Percentiles rank a stretch among this genome's conserved stretches.
Conservation (phyloP, 2,329 filamentous ascomycete species). For the Aspergillus aculeatus region DNA sequence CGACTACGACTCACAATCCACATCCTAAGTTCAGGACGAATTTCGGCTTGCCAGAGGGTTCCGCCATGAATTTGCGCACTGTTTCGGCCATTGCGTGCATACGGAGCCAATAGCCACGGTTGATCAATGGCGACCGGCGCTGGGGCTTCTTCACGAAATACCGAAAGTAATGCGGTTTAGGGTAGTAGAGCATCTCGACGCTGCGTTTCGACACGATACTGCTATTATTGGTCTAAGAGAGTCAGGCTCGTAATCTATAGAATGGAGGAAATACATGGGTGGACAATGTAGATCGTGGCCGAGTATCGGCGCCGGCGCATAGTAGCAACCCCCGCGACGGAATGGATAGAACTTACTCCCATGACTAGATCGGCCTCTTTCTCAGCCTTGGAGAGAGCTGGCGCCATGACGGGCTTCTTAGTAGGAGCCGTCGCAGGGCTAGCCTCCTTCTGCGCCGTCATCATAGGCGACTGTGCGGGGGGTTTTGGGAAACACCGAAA, state of each 20-base stretch:
- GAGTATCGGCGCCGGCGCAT: constrained; percentile 4
- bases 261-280: background rate
- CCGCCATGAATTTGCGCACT: constrained; percentile 70
- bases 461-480: background rate
- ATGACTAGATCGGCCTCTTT: constrained; percentile 55
- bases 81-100: constrained; percentile 77
- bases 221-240: constrained; percentile 74
- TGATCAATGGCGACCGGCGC: constrained; percentile 81
- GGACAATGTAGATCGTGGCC: constrained; percentile 1
- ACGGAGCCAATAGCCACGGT: constrained; percentile 83
- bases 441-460: constrained; percentile 1
- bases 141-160: constrained; percentile 85
- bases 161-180: constrained; percentile 79
- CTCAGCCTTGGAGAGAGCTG: constrained; percentile 30
- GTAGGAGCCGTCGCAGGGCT: constrained; percentile 14
- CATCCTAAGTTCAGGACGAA: constrained; percentile 82
- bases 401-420: constrained; percentile 22
- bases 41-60: constrained; percentile 58
- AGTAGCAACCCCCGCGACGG: background rate
- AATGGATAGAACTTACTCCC: constrained; percentile 43
- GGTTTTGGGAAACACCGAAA: background rate
- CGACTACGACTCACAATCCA: constrained; percentile 69
- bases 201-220: constrained; percentile 91
- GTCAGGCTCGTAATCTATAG: background rate
- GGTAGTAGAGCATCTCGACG: constrained; percentile 84